These are phyloP conservation scores for Aureobasidium sp. DNA, from an alignment of 2,329 filamentous ascomycete species.

Conservation along the genomic window DNA sequence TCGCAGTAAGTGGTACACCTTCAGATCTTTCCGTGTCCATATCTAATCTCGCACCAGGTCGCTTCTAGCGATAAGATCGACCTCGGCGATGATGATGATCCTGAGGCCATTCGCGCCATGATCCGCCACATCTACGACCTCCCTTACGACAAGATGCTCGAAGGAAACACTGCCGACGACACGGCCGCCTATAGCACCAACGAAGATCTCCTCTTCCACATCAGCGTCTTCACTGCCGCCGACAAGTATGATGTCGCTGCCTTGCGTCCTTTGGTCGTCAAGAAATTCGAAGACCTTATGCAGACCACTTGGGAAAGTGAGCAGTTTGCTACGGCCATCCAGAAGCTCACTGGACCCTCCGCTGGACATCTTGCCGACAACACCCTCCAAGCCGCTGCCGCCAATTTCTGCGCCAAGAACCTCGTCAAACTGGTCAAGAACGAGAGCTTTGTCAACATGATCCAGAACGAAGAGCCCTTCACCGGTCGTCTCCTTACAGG, in stretches of 20 bases:
- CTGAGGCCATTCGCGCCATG: conserved; percentile 6
- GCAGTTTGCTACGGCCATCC: not conserved
- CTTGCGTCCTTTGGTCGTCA: conserved; percentile 13
- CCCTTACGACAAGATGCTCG: conserved; percentile 3
- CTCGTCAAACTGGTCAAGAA: not conserved
- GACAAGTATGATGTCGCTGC: conserved; percentile 19
- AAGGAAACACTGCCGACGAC: not conserved
- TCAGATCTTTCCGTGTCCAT: too few relatives aligned
- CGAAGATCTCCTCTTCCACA: conserved; percentile 8
- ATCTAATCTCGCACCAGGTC: not conserved
- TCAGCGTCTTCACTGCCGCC: conserved; percentile 18
- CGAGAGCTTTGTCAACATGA: not conserved
- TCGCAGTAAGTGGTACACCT: not conserved
- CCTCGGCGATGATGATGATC: conserved; percentile 3
- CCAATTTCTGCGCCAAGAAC: not conserved
- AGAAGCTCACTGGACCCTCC: not conserved
- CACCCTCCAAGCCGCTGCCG: not conserved
- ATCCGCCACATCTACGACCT: conserved; percentile 11
- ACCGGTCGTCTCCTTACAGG: not conserved
- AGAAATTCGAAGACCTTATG: conserved; percentile 12
- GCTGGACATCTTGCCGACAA: not conserved
- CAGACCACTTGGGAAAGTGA: not conserved
- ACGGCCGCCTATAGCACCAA: not conserved
- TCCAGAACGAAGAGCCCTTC: conserved; percentile 1
- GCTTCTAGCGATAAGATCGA: not conserved